Evolutionary conservation across 2,329 filamentous ascomycete genomes (phyloP), one percentile per base, ranked within the genome.

Genomic region (Pseudopithomyces maydicus): DNA sequence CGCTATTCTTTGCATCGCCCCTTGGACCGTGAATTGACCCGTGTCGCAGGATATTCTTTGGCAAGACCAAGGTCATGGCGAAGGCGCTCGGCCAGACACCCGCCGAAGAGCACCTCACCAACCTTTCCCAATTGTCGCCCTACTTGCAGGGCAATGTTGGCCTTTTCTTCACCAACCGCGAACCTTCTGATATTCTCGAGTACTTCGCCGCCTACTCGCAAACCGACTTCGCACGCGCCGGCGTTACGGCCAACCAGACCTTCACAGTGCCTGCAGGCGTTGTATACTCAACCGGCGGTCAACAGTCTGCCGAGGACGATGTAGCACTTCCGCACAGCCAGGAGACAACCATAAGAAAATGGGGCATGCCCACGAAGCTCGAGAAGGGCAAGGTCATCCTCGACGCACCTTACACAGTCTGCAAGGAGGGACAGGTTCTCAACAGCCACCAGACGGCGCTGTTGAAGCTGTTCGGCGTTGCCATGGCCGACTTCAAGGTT

Each of bases 41-140:
- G 33, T 56, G 44, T 29, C 44, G 46, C 69, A 95, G 93, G 69
- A 82, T 99, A 76, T 98, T 98, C 87, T 98, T 97, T 79, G 95
- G 94, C 80, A 99, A 98, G 83, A 98, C 94, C 58, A 98, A 98
- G 81, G 93, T 99, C 77, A 98, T 98, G 92, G 88, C 91, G 69
- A 94, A 95, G 80, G 93, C 95, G 55, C 89, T 99, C 23, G 95
- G 95, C 73, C 85, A 85, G 63, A 88, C 83, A 52, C 84, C 88
- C 65, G 89, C 90, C 72, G 90, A 91, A 70, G 91, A 93, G 79
- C 85, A 90, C 78, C 90, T 91, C 66, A 86, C 90, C 43, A 91
- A 91, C 74, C 86, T 95, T 70, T 83, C 91, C 74, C 79, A 81
- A 61, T 86, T 97, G 56, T 80, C 85, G 19, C 81, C 81, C 44